phyloP scores from a whole-genome alignment of 148 eudicot species.

The Fagopyrum tataricum region DNA sequence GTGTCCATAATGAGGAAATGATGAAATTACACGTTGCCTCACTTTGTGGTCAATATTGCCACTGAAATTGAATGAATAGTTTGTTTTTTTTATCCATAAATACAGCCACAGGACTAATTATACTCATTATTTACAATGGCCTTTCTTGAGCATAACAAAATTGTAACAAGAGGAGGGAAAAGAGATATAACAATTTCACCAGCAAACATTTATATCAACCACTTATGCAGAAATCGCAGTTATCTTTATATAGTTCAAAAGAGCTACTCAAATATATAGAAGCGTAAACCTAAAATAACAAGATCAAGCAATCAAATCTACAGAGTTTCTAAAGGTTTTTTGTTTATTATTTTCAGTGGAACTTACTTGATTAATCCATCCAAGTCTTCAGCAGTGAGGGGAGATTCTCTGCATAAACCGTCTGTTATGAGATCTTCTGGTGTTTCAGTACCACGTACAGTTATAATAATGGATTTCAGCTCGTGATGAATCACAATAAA shows the following conservation, averaged over 20 bases:
- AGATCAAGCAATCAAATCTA: background rate
- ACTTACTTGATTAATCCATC: constrained; percentile 64
- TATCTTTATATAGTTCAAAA: background rate
- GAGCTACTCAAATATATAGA: background rate
- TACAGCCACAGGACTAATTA: too few species aligned
- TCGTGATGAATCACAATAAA: constrained; percentile 57
- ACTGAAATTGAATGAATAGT: constrained; percentile 25
- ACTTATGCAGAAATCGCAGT: too few species aligned
- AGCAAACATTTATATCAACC: background rate
- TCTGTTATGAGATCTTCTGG: constrained; percentile 81
- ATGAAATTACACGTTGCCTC: constrained; percentile 32
- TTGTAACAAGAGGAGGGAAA: background rate
- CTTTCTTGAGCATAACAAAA: background rate
- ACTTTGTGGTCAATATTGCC: constrained; percentile 25
- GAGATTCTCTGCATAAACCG: constrained; percentile 68
- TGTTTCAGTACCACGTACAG: constrained; percentile 75
- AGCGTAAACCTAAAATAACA: background rate
- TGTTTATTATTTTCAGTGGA: background rate
- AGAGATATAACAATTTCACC: background rate
- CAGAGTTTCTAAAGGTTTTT: background rate
- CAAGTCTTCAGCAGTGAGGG: constrained; percentile 47
- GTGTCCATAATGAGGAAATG: constrained; percentile 66
- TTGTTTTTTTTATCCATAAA: background rate
- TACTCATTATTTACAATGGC: background rate
- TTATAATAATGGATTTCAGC: constrained; percentile 47